A percentile compares a stretch with the other conserved stretches of the same genome.
phyloP scores from a whole-genome alignment of 768 basidiomycete genomes.

The Leccinum boreale region DNA sequence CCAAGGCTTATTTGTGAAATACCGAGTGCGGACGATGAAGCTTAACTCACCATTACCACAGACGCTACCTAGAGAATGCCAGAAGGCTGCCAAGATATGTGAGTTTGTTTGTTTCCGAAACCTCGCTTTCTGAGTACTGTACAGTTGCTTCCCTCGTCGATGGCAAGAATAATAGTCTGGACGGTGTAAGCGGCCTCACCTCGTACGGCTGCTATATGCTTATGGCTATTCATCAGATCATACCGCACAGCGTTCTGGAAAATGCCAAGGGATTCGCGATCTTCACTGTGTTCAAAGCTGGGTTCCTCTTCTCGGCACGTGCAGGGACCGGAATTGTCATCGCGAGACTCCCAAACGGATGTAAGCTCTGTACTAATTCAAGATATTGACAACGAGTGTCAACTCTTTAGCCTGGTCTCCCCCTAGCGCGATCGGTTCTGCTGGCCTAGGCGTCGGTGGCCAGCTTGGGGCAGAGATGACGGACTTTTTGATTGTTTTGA shows the following conservation, averaged over 20 bases:
- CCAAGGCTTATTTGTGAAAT: not conserved
- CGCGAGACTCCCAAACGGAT: constrained; percentile 74
- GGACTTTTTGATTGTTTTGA: constrained; percentile 87
- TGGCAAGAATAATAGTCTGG: constrained; percentile 75
- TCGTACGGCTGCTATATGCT: not conserved
- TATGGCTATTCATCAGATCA: constrained; percentile 36
- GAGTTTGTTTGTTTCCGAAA: constrained; percentile 21
- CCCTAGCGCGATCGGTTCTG: constrained; percentile 92
- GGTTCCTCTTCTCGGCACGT: constrained; percentile 67
- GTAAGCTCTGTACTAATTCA: constrained; percentile 43
- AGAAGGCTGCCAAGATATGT: constrained; percentile 88
- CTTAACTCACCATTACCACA: constrained; percentile 50
- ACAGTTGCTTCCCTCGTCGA: constrained; percentile 85
- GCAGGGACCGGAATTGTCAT: constrained; percentile 88
- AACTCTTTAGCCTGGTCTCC: constrained; percentile 89
- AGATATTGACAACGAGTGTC: not conserved
- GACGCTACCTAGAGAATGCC: constrained; percentile 73
- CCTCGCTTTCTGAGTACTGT: not conserved
- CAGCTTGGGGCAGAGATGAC: constrained; percentile 86
- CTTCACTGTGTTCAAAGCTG: constrained; percentile 79
- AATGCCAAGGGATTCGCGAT: constrained; percentile 81
- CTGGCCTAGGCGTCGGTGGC: constrained; percentile 84
- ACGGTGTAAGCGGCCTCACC: constrained; percentile 50
- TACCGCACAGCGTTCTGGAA: constrained; percentile 53
- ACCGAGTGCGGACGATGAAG: constrained; percentile 36